A percentile compares a stretch with the other conserved stretches of the same genome.
Evolutionary conservation across 306 rosid genomes (phyloP).

Genomic region (Cercis canadensis): DNA sequence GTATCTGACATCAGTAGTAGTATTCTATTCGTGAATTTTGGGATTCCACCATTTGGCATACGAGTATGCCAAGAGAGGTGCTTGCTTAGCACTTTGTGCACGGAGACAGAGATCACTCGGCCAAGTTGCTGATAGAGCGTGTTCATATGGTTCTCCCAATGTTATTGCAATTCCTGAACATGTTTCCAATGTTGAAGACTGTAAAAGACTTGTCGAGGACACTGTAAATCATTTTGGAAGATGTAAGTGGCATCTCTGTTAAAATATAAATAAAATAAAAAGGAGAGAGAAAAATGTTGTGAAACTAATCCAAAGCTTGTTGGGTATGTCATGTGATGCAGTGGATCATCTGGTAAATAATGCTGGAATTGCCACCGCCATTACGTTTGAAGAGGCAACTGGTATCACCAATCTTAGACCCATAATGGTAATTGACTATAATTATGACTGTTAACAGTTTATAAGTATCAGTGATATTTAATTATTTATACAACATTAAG

Average conservation of each 20-base stretch:
- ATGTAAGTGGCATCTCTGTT: slow-evolving; percentile 28
- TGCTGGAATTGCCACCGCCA: slow-evolving; percentile 38
- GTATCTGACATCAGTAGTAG: too few relatives aligned
- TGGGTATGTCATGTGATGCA: slow-evolving; percentile 18
- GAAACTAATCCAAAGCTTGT: too few relatives aligned
- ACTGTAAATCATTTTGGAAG: slow-evolving; percentile 47
- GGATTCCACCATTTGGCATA: slow-evolving; percentile 44
- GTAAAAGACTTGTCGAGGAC: slow-evolving; percentile 46
- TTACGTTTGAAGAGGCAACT: slow-evolving; percentile 43
- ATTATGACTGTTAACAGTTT: too few relatives aligned
- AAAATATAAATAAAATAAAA: too few relatives aligned
- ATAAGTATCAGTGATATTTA: too few relatives aligned
- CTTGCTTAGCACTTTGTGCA: slow-evolving; percentile 48
- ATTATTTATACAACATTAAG: too few relatives aligned
- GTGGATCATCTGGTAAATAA: slow-evolving; percentile 65
- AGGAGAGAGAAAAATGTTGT: too few relatives aligned
- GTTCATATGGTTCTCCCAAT: slow-evolving; percentile 46
- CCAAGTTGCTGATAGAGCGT: slow-evolving; percentile 44
- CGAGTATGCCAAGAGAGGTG: slow-evolving; percentile 58
- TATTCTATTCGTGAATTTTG: too few relatives aligned
- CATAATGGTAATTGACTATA: too few relatives aligned
- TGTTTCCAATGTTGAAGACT: slow-evolving; percentile 52
- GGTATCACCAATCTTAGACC: slow-evolving; percentile 22
- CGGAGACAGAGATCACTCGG: slow-evolving; percentile 36
- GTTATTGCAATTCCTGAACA: slow-evolving; percentile 46